Evolutionary conservation across 306 rosid species (phyloP), one percentile per base, ranked within the genome.

Genomic region (Biancaea sappan): DNA sequence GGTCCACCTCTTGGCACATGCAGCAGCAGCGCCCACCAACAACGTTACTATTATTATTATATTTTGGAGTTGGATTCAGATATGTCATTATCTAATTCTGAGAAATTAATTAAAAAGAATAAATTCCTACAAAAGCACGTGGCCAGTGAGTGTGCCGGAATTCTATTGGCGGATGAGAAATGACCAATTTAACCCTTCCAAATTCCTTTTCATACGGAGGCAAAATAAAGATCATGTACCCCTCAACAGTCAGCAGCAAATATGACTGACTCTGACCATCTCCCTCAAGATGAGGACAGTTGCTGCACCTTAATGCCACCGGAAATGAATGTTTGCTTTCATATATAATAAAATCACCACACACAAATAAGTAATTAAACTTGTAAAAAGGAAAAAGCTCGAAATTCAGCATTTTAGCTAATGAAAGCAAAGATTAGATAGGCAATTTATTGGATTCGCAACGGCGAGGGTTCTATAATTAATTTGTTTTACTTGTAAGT

Each of bases 71-170:
- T 38, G 3, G 43, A 60, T 32, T 34, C 26, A n/a, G n/a, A n/a
- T n/a, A n/a, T 5, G 46, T 32, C 8, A 16, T 7, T 31, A 15
- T 29, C 22, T 19, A 0, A 29, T 6, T 57, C 64, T 53, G 8
- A 24, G n/a, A 25, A 22, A 9, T 18, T 28, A 18, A 2, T 58
- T 28, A 28, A 29, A 15, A 60, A 57, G 5, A 15, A 69, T 41
- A 69, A 14, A 21, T 80, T 51, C 24, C 61, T 52, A 73, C 47
- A 63, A 77, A 69, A 76, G 60, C 92, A 89, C 92, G 90, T 84
- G 95, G 84, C 76, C 47, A 54, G 80, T 44, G 66, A 50, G 41
- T 63, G 13, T 35, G 79, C 24, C 5, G 62, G 64, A 25, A 14
- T 58, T 31, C 43, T 1, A 21, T 19, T 35, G 64, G 50, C 74